Base-by-base conservation (phyloP, 345 rosid species). In the Nephelium lappaceum region DNA sequence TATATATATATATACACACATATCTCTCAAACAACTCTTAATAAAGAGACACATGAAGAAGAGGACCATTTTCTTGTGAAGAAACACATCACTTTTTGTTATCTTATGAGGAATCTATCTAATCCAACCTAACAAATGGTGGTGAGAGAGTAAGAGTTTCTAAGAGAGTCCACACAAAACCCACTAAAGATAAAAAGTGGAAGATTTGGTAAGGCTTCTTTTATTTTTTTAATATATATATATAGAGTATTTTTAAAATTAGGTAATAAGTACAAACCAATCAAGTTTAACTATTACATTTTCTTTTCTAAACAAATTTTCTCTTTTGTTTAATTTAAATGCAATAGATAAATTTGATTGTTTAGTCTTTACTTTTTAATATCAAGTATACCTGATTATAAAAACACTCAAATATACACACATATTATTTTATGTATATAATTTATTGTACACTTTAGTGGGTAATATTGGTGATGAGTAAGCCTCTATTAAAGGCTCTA, bases 51-150 rank as follows among this genome's bases (percentile, higher is more conserved):
- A 14, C 55, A 14, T 11, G 53, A 79, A 2, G 76, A 65, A 16
- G 82, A 58, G 75, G 77, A 62, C 64, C 80, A 67, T 78, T 42
- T 72, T 47, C 87, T 65, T 79, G 87, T 84, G 81, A 84, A 81
- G 62, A 16, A 53, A 53, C 58, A n/a, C 15, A n/a, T 51, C 43
- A 21, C 60, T 61, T 74, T 72, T 73, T 73, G 78, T 63, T 72
- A 73, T 79, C 77, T 45, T 21, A n/a, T 73, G 2, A 69, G 84
- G 84, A 78, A 81, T 81, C 78, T 81, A 81, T 81, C 80, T 78
- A 65, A 49, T 15, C 72, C n/a, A 49, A 65, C 72, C 78, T 16
- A 60, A 70, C 68, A 70, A 8, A 49, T 58, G 58, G 55, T 60
- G 69, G 21, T 39, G 19, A 62, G 55, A 25, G 64, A 12, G 67